Evolutionary conservation across 768 basidiomycete genomes (phyloP).

Genomic region (Ramaria sp.): DNA sequence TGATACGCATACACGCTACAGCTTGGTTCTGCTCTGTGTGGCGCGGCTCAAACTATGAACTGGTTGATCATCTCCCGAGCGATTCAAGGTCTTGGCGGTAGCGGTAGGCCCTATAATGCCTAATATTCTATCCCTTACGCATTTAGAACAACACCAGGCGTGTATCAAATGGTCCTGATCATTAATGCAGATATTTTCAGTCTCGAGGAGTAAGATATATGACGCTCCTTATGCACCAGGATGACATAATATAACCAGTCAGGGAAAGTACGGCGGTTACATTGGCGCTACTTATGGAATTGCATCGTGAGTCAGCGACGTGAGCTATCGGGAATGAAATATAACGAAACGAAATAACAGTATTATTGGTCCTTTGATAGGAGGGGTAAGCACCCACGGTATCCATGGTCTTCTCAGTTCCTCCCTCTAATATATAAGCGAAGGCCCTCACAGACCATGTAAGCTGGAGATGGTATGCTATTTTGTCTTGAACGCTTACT

Average conservation of each 20-base stretch:
- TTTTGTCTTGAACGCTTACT: conserved; percentile 1
- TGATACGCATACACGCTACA: conserved; percentile 4
- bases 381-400: conserved; percentile 19
- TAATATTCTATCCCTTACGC: not conserved
- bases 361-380: conserved; percentile 34
- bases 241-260: conserved; percentile 12
- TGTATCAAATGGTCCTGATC: conserved; percentile 25
- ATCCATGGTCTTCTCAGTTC: not conserved
- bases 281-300: conserved; percentile 31
- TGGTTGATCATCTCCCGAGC: conserved; percentile 32
- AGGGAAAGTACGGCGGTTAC: conserved; percentile 29
- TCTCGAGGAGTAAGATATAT: conserved; percentile 20
- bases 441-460: conserved; percentile 26
- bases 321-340: not conserved
- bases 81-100: conserved; percentile 34
- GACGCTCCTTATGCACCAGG: not conserved
- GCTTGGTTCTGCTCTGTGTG: conserved; percentile 31
- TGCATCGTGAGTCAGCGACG: conserved; percentile 18
- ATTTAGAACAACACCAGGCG: not conserved
- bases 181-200: conserved; percentile 30
- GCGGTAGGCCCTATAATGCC: conserved; percentile 20
- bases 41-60: conserved; percentile 32
- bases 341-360: conserved; percentile 10
- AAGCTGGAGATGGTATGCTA: conserved; percentile 30
- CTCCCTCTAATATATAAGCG: not conserved